Conservation (phyloP, 257 asterid species). For the Cruciata laevipes region DNA sequence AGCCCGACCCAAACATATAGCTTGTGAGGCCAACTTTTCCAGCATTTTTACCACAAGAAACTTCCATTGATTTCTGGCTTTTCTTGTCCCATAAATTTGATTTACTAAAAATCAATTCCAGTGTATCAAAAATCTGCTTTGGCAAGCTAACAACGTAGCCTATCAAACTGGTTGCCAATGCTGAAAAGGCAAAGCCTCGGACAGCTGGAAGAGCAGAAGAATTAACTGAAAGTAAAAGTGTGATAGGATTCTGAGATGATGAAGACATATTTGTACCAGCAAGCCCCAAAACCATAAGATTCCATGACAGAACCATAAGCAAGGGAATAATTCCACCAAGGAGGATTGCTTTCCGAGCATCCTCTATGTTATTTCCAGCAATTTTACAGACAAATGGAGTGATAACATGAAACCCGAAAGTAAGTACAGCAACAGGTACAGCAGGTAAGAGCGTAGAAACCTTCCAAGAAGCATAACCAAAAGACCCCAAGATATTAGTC, state of each 20-base stretch:
- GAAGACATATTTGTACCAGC: conserved; percentile 19
- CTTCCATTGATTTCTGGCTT: background rate
- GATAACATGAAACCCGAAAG: conserved; percentile 35
- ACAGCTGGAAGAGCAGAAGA: conserved; percentile 30
- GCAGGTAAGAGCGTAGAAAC: conserved; percentile 31
- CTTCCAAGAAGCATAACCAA: conserved; percentile 27
- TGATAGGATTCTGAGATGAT: conserved; percentile 24
- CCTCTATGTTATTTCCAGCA: conserved; percentile 28
- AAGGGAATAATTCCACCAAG: conserved; percentile 31
- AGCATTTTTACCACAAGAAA: conserved; percentile 7
- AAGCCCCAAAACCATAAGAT: conserved; percentile 32
- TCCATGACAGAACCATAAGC: conserved; percentile 32
- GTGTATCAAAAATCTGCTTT: conserved; percentile 28
- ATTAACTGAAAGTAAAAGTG: conserved; percentile 32
- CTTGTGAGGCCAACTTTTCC: conserved; percentile 26
- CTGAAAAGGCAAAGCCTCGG: conserved; percentile 36
- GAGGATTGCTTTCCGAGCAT: conserved; percentile 31
- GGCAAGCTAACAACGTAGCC: conserved; percentile 37
- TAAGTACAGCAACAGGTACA: conserved; percentile 34
- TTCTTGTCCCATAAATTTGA: background rate
- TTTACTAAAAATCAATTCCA: conserved; percentile 22
- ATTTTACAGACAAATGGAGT: conserved; percentile 37
- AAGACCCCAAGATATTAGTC: conserved; percentile 24
- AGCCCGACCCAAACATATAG: conserved; percentile 8
- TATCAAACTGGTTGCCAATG: conserved; percentile 33